phyloP scores from a whole-genome alignment of 768 basidiomycete species.

The Boletus sp. region DNA sequence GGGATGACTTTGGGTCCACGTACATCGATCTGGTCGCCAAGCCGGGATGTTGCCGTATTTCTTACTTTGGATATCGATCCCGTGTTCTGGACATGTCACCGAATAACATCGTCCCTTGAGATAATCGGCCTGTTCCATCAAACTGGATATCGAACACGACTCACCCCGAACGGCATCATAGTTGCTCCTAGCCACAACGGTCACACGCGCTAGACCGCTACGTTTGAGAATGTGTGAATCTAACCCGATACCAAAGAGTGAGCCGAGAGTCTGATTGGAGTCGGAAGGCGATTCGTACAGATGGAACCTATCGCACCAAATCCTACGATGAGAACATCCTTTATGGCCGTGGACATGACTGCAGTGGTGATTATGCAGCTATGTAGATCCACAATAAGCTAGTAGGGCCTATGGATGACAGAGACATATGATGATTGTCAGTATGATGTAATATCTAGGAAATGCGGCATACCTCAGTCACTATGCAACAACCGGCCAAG shows the following conservation, averaged over 20 bases:
- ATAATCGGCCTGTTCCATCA: neutral
- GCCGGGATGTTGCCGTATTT: constrained; percentile 56
- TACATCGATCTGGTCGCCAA: constrained; percentile 66
- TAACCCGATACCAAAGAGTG: constrained; percentile 17
- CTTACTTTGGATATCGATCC: constrained; percentile 52
- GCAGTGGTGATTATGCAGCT: neutral
- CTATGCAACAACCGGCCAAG: too few species aligned
- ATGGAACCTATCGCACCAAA: constrained; percentile 65
- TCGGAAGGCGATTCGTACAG: constrained; percentile 35
- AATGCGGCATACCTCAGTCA: too few species aligned
- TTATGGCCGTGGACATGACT: constrained; percentile 22
- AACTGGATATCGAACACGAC: neutral
- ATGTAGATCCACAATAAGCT: neutral
- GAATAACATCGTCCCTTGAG: neutral
- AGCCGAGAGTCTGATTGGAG: neutral
- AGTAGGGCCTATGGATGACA: too few species aligned
- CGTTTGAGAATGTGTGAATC: constrained; percentile 55
- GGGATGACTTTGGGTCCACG: neutral
- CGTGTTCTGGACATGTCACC: constrained; percentile 38
- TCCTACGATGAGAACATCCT: constrained; percentile 58
- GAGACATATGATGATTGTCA: too few species aligned
- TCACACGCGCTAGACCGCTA: constrained; percentile 60
- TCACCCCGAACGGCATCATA: constrained; percentile 53
- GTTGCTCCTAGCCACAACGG: constrained; percentile 70
- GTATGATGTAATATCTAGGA: too few species aligned